Conservation (phyloP, 805 yeast species). For the Pichia occidentalis region DNA sequence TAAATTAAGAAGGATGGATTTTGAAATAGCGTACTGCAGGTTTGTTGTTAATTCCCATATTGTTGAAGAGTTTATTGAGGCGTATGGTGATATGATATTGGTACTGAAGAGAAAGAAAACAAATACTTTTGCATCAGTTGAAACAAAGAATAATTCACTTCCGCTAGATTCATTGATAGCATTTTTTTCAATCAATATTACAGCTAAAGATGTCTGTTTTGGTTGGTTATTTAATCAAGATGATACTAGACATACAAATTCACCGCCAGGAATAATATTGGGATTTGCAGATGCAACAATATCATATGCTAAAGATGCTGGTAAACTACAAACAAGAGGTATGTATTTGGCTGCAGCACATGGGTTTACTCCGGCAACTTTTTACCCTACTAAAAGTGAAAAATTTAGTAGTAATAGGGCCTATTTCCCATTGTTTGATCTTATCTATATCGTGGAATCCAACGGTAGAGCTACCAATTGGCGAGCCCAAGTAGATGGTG, state of each 20-base stretch:
- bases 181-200: conserved; percentile 49
- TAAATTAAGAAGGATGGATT: conserved; percentile 40
- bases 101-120: background rate
- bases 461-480: conserved; percentile 26
- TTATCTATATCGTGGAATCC: conserved; percentile 35
- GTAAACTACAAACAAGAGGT: conserved; percentile 61
- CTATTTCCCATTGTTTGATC: conserved; percentile 61
- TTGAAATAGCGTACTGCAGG: conserved; percentile 54
- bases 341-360: conserved; percentile 69
- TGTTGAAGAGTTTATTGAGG: conserved; percentile 20
- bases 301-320: conserved; percentile 51
- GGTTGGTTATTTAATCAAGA: conserved; percentile 68
- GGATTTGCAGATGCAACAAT: conserved; percentile 75
- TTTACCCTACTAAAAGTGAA: conserved; percentile 40
- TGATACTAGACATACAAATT: background rate
- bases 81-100: conserved; percentile 12
- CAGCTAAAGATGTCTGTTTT: conserved; percentile 59
- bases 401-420: conserved; percentile 50
- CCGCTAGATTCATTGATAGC: conserved; percentile 23
- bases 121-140: no score
- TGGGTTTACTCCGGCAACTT: conserved; percentile 45
- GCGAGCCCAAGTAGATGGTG: conserved; percentile 54
- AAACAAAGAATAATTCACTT: no score
- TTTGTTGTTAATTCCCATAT: conserved; percentile 48
- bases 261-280: conserved; percentile 59